A percentile compares a stretch with the other conserved stretches of the same genome.
phyloP scores from a whole-genome alignment of 768 basidiomycete species.

The Pleurotus salmoneostramineus region DNA sequence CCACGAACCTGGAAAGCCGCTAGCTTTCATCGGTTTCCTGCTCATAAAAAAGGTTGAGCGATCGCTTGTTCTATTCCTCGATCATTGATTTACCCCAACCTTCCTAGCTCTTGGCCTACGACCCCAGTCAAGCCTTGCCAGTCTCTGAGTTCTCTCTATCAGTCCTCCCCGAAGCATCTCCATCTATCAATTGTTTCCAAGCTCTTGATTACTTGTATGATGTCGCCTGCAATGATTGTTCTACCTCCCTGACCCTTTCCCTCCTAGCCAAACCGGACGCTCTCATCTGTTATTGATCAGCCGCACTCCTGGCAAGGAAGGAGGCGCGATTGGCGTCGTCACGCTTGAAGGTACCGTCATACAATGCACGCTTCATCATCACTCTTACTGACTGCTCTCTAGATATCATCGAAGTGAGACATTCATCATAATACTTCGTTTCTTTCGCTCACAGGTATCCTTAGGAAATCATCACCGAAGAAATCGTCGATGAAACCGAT shows the following conservation, averaged over 20 bases:
- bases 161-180: constrained; percentile 85
- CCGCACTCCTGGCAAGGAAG: constrained; percentile 73
- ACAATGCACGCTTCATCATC: not conserved
- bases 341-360: constrained; percentile 70
- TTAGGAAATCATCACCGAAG: constrained; percentile 92
- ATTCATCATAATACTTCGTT: not conserved
- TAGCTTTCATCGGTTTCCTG: constrained; percentile 76
- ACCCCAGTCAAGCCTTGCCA: constrained; percentile 73
- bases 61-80: not conserved
- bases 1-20: constrained; percentile 64
- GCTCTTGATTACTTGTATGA: constrained; percentile 90
- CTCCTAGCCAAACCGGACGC: constrained; percentile 81
- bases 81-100: not conserved
- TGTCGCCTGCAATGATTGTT: not conserved
- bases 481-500: constrained; percentile 95
- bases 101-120: constrained; percentile 77
- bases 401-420: constrained; percentile 76
- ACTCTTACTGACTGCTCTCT: not conserved
- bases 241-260: not conserved
- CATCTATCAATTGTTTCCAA: constrained; percentile 91
- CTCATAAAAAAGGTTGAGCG: constrained; percentile 72
- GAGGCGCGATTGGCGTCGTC: constrained; percentile 88
- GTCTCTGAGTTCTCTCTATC: constrained; percentile 75
- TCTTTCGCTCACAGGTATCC: not conserved
- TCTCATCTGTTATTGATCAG: constrained; percentile 89